Evolutionary conservation across 2,329 filamentous ascomycete species (phyloP), one percentile per base, ranked within the genome.

Genomic region (Penicillium sp.): DNA sequence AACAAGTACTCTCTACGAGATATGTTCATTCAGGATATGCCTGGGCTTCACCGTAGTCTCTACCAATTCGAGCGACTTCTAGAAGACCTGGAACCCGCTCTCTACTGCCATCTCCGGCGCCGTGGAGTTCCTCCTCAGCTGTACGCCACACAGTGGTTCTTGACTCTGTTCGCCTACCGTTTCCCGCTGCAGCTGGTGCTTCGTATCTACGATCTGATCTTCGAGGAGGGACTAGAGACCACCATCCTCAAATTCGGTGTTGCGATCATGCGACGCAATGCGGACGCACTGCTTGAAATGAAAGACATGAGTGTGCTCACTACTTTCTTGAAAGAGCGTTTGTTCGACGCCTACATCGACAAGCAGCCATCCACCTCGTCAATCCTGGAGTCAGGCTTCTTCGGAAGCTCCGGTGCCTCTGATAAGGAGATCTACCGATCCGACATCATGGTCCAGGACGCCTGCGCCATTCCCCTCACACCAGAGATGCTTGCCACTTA

Each of bases 71-170:
- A 97, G 76, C 86, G 94, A 26, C 79, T 99, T 20, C 80, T 99
- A 29, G 94, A 99, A 75, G 94, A 99, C 66, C 81, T 93, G 42
- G 93, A 99, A 71, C 94, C 95, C 2, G 92, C 92, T 2, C 79
- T 99, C 7, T 97, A 96, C 76, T 97, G 93, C 71, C 94, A 99
- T 74, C 84, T 99, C 54, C 89, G 90, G 68, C 87, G 94, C 56
- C 86, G 89, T 54, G 88, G 90, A 62, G 94, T 99, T 53, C 89
- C 89, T 9, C 89, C 94, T 1, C 91, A 96, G 69, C 82, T 99
- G 9, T 99, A 99, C 71, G 94, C 94, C 43, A 99, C 94, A 0
- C 94, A 99, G 74, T 99, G 94, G 94, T 99, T 99, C 76, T 82
- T 99, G 48, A 99, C 94, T 0, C 82, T 99, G n/a, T 99, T 99